Evolutionary conservation across 495 filamentous ascomycete genomes (phyloP).

Genomic region (Tuber melanosporum): DNA sequence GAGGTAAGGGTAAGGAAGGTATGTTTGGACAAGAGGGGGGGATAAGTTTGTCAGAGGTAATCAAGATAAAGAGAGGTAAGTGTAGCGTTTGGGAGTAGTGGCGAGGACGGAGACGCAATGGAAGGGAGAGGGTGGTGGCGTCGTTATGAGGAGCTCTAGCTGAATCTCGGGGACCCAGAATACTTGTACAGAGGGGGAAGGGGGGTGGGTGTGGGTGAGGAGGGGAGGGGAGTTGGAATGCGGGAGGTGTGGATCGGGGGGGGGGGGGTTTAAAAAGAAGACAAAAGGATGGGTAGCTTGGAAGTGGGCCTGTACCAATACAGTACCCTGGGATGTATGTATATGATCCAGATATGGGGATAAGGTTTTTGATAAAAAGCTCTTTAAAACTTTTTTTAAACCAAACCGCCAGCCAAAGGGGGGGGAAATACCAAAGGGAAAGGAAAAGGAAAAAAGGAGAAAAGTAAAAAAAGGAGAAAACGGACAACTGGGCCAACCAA

Average conservation of each 20-base stretch:
- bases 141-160: constrained; percentile 2
- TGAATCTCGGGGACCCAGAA: background rate
- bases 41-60: background rate
- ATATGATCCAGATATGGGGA: constrained; percentile 32
- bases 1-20: constrained; percentile 34
- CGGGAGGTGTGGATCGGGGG: constrained; percentile 22
- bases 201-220: constrained; percentile 5
- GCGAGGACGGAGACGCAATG: constrained; percentile 11
- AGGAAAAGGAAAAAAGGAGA: background rate
- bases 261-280: constrained; percentile 10
- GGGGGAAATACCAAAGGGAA: background rate
- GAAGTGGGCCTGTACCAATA: constrained; percentile 31
- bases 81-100: constrained; percentile 18
- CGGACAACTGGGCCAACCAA: constrained; percentile 27
- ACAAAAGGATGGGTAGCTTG: constrained; percentile 17
- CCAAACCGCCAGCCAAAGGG: background rate
- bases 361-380: constrained; percentile 32
- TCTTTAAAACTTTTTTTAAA: constrained; percentile 15
- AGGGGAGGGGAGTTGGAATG: constrained; percentile 28
- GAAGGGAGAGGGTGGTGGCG: background rate
- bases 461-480: background rate
- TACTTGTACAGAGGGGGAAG: background rate
- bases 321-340: constrained; percentile 32
- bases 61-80: constrained; percentile 1
- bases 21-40: background rate